A percentile compares a stretch with the other conserved stretches of the same genome.
These are phyloP conservation scores for Silene latifolia DNA, from an alignment of 148 eudicot genomes.

Conservation along the genomic window DNA sequence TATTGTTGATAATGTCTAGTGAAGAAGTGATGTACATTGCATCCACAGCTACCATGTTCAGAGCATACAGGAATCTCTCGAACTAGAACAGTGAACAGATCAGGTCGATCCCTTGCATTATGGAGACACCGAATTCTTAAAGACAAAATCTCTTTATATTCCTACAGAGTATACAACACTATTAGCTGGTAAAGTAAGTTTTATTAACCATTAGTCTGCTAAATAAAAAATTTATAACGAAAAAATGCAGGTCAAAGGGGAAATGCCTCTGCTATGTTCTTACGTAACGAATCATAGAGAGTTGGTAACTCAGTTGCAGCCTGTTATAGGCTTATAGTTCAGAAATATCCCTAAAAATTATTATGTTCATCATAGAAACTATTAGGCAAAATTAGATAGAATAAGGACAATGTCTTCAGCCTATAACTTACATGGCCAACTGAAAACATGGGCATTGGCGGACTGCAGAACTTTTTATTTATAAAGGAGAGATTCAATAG, in stretches of 20 bases:
- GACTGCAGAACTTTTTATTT: background rate
- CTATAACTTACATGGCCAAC: background rate
- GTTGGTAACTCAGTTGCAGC: background rate
- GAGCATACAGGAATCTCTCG: constrained; percentile 73
- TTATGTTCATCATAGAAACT: background rate
- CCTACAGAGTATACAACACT: constrained; percentile 46
- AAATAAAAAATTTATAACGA: background rate
- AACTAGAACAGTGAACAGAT: constrained; percentile 78
- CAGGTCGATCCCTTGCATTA: constrained; percentile 55
- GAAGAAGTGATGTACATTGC: constrained; percentile 76
- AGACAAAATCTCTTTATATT: constrained; percentile 48
- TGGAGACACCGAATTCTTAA: constrained; percentile 60
- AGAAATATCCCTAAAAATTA: background rate
- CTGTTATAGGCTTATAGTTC: background rate
- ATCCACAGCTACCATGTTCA: constrained; percentile 58
- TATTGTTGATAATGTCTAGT: constrained; percentile 58
- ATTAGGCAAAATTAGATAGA: background rate
- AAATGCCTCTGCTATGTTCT: background rate
- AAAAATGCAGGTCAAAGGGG: background rate
- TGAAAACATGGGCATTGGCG: background rate
- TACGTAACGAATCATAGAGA: background rate
- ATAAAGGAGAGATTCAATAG: background rate
- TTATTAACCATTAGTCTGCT: background rate
- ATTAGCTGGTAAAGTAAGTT: background rate
- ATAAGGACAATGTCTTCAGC: background rate